Conservation (phyloP, 305 asterid species). For the Fraxinus sp. region DNA sequence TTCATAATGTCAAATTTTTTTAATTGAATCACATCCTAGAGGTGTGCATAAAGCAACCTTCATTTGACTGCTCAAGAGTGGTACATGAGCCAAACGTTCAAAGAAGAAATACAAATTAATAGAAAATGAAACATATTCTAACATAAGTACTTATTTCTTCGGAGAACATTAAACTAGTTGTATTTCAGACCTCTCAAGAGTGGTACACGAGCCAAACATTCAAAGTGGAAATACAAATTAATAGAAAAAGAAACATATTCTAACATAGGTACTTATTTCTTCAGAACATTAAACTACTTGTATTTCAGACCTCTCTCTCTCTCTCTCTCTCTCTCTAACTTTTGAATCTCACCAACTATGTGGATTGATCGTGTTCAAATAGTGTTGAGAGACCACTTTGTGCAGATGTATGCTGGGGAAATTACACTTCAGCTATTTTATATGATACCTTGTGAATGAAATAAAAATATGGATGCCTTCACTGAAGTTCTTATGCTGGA, state of each 20-base stretch:
- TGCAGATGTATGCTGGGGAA: background rate
- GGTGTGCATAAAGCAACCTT: background rate
- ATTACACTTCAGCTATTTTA: background rate
- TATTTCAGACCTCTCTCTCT: background rate
- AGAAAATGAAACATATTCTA: background rate
- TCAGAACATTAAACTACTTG: background rate
- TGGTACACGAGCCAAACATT: background rate
- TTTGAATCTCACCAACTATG: background rate
- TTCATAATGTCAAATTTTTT: background rate
- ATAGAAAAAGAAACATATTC: background rate
- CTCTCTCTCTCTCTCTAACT: background rate
- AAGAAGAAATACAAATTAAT: background rate
- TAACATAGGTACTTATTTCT: background rate
- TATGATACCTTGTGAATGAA: background rate
- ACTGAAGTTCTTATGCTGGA: background rate
- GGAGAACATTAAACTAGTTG: background rate
- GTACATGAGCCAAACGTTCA: background rate
- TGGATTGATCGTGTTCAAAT: background rate
- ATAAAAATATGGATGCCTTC: background rate
- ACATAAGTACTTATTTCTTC: background rate
- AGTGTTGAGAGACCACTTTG: background rate
- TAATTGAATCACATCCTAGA: background rate
- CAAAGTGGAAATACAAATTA: background rate
- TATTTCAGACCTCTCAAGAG: background rate
- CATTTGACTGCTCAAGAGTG: background rate